A percentile compares a stretch with the other conserved stretches of the same genome.
phyloP scores from a whole-genome alignment of 1,284 basidiomycete genomes.

The Puccinia horiana region DNA sequence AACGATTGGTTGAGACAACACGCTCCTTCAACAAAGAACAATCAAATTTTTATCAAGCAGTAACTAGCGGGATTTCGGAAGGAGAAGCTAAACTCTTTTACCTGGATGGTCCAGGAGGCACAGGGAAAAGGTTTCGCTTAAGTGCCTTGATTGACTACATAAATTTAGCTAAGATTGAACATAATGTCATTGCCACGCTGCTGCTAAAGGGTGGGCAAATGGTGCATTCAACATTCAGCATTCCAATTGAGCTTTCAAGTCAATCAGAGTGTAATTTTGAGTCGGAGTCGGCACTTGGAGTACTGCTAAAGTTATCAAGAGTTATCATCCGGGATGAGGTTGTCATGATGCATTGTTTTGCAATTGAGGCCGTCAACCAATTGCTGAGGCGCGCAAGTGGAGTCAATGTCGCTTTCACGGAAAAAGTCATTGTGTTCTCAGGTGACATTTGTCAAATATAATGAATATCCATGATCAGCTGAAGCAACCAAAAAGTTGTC shows the following conservation, averaged over 20 bases:
- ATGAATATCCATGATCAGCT: not conserved
- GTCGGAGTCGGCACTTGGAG: too few species aligned
- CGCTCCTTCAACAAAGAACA: too few species aligned
- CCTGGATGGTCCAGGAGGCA: too few species aligned
- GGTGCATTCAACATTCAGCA: not conserved
- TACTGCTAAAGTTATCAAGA: too few species aligned
- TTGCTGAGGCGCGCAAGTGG: not conserved
- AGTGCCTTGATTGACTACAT: too few species aligned
- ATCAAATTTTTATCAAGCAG: too few species aligned
- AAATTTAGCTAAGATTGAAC: too few species aligned
- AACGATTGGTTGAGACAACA: too few species aligned
- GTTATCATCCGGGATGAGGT: conserved; percentile 14
- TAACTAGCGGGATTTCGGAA: too few species aligned
- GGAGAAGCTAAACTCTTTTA: too few species aligned
- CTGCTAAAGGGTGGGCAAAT: conserved; percentile 59
- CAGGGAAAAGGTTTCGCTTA: too few species aligned
- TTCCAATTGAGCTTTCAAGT: not conserved
- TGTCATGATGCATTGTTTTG: not conserved
- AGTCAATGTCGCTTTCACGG: not conserved
- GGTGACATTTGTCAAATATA: conserved; percentile 20
- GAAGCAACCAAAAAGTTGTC: not conserved
- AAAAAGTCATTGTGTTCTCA: not conserved
- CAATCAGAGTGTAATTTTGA: not conserved
- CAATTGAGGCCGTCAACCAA: conserved; percentile 1
- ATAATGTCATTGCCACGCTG: conserved; percentile 63